Base-by-base conservation (phyloP, 139 green algal species). In the Cymbomonas tetramitiformis region DNA sequence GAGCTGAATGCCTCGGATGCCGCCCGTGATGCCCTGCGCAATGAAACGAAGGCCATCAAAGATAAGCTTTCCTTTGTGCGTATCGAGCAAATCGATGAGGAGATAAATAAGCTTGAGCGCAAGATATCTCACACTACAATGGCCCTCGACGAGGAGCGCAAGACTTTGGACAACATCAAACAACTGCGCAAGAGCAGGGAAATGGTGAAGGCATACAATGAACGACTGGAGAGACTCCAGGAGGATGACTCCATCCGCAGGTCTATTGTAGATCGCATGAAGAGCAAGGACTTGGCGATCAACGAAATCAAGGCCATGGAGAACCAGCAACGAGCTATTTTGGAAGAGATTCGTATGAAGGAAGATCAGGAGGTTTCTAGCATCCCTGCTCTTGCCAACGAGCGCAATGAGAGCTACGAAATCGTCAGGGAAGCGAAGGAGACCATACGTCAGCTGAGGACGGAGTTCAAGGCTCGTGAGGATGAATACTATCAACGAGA, bases 121-220 rank as follows among this genome's bases (percentile, higher is more conserved):
- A 55, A 60, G 23, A 61, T 79, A 54, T 24, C 44, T 29, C 76
- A 84, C 65, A 76, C 65, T 40, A 73, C 62, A 18, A 51, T 80
- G 49, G 46, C 64, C 7, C 51, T 82, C 33, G 36, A 55, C 26
- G 76, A 84, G 52, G 76, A 84, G 68, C 79, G 79, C 57, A 69
- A 70, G 53, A 38, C 74, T 12, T 30, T 84, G 6, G 40, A 61
- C 0, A 56, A 80, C 55, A 76, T 82, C 41, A 74, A 73, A 41
- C 39, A 72, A n/a, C 54, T 84, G 23, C 60, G 43, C 18, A 78
- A 78, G 39, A 73, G 50, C 10, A 46, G 68, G 8, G 62, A 68
- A 12, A 63, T 62, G 2, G 74, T 82, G 3, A 63, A 67, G 46
- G 62, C 70, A 33, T 81, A 81, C 58, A 57, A 62, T 30, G 67